A percentile compares a stretch with the other conserved stretches of the same genome.
These are phyloP conservation scores for Plasmodium gallinaceum DNA, from an alignment of 169 alveolate species.

Conservation along the genomic window DNA sequence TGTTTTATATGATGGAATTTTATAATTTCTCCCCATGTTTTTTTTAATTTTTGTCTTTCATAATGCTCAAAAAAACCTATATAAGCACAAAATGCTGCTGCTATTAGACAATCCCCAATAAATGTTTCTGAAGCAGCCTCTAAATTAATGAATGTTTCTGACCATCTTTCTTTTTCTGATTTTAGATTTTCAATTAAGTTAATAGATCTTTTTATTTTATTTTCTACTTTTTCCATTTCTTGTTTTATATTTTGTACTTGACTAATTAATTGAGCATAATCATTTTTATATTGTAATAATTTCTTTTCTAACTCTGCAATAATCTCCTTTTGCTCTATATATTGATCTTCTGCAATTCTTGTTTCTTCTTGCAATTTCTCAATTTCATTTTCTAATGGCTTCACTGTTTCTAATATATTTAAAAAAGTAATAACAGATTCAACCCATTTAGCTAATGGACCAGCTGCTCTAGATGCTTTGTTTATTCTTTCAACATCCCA, in stretches of 20 bases:
- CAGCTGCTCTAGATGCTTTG: slow-evolving; percentile 97
- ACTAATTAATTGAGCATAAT: slow-evolving; percentile 95
- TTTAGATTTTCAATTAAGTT: slow-evolving; percentile 89
- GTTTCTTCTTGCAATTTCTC: slow-evolving; percentile 91
- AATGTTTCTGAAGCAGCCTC: slow-evolving; percentile 83
- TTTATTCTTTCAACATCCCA: slow-evolving; percentile 95
- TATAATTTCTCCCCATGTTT: slow-evolving; percentile 81
- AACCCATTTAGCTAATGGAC: slow-evolving; percentile 97
- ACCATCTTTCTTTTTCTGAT: slow-evolving; percentile 96
- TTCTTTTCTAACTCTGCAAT: slow-evolving; percentile 89
- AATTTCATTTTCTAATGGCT: slow-evolving; percentile 96
- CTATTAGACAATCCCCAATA: slow-evolving; percentile 95
- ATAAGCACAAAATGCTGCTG: slow-evolving; percentile 96
- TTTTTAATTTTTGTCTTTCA: slow-evolving; percentile 64
- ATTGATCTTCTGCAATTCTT: slow-evolving; percentile 88
- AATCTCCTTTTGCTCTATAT: slow-evolving; percentile 87
- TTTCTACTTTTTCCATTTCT: slow-evolving; percentile 94
- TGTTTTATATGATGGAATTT: slow-evolving; percentile 81
- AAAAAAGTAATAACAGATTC: slow-evolving; percentile 91
- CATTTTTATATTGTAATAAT: slow-evolving; percentile 92
- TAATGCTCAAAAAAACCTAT: slow-evolving; percentile 94
- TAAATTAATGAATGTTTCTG: slow-evolving; percentile 86
- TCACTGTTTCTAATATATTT: slow-evolving; percentile 92
- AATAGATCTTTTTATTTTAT: slow-evolving; percentile 94
- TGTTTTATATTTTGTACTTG: slow-evolving; percentile 93